phyloP scores from a whole-genome alignment of 176 grass and related monocot genomes.

The Musa beccarii region DNA sequence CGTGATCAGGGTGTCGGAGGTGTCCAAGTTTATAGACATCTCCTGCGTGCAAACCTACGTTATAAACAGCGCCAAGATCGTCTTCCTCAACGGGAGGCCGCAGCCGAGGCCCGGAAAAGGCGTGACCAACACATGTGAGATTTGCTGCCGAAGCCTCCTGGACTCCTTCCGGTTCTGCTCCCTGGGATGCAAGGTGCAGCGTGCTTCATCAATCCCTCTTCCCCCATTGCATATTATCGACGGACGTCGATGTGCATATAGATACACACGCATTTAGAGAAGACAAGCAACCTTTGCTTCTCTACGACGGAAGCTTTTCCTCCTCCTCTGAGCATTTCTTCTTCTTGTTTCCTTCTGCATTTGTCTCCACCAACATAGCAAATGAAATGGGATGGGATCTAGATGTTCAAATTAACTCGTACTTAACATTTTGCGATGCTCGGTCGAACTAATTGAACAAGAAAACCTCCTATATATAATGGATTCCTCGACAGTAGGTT shows the following conservation, averaged over 20 bases:
- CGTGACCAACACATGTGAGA: slow-evolving; percentile 37
- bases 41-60: slow-evolving; percentile 42
- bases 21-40: slow-evolving; percentile 39
- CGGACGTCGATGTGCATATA: too few species aligned
- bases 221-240: background rate
- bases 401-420: background rate
- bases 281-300: too few species aligned
- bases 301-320: too few species aligned
- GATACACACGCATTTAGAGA: too few species aligned
- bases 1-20: slow-evolving; percentile 39
- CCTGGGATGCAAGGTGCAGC: slow-evolving; percentile 37
- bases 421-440: too few species aligned
- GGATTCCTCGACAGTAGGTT: too few species aligned
- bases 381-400: background rate
- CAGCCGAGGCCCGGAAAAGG: slow-evolving; percentile 42
- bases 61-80: slow-evolving; percentile 39
- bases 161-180: slow-evolving; percentile 45
- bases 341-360: too few species aligned
- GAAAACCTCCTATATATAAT: too few species aligned
- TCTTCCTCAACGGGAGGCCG: slow-evolving; percentile 35
- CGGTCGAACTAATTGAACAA: too few species aligned
- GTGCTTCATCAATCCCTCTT: background rate
- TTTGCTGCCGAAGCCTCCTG: slow-evolving; percentile 34
- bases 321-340: too few species aligned
- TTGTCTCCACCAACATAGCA: background rate